These are phyloP conservation scores for Colletotrichum phormii DNA, from an alignment of 2,329 filamentous ascomycete species.

Conservation along the genomic window DNA sequence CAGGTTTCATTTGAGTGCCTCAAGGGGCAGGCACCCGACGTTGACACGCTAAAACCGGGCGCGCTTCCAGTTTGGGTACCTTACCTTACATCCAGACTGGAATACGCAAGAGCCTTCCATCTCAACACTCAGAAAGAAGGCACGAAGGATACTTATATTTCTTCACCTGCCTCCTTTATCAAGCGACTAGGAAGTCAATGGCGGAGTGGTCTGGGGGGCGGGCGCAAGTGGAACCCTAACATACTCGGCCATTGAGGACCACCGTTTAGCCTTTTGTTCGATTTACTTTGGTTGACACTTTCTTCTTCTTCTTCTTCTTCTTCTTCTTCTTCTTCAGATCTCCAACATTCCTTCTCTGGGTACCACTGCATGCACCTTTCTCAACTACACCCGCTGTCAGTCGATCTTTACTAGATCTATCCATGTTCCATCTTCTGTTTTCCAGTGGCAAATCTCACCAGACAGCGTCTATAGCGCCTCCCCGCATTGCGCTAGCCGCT, in stretches of 20 bases:
- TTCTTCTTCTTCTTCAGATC: too few species aligned
- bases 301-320: too few species aligned
- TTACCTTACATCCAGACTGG: not conserved
- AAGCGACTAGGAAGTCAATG: too few species aligned
- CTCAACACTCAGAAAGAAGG: too few species aligned
- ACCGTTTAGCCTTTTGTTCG: too few species aligned
- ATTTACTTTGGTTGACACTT: too few species aligned
- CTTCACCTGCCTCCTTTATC: too few species aligned
- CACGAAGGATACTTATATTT: too few species aligned
- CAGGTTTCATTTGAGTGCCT: slow-evolving; percentile 31
- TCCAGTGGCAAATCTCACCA: slow-evolving; percentile 9
- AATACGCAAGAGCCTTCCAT: slow-evolving; percentile 24
- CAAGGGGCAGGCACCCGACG: slow-evolving; percentile 6
- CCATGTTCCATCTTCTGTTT: not conserved
- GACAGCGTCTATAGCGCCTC: slow-evolving; percentile 26
- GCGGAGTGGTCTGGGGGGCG: too few species aligned
- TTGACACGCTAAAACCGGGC: slow-evolving; percentile 23
- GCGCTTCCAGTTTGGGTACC: slow-evolving; percentile 12
- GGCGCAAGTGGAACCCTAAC: too few species aligned
- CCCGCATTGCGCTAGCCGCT: slow-evolving; percentile 31
- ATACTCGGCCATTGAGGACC: too few species aligned
- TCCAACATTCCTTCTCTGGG: not conserved
- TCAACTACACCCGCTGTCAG: not conserved
- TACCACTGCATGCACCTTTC: too few species aligned
- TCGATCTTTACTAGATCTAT: not conserved